A percentile compares a stretch with the other conserved stretches of the same genome.
Evolutionary conservation across 2,329 filamentous ascomycete genomes (phyloP).

Genomic region (Trichoderma harzianum): DNA sequence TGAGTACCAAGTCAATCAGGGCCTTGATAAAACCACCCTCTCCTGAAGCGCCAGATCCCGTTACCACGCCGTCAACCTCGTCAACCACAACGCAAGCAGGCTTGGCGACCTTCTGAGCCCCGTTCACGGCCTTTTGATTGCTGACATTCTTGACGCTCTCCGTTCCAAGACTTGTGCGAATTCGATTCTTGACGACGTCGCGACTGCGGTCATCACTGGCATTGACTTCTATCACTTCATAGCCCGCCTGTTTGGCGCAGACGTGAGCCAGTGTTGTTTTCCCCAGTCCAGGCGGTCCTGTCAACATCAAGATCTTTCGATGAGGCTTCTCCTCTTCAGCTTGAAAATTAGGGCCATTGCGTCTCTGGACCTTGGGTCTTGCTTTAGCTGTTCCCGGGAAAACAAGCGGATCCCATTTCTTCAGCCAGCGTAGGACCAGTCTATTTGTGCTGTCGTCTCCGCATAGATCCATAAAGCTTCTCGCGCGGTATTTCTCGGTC

Average conservation of each 20-base stretch:
- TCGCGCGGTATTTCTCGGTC: slow-evolving; percentile 96
- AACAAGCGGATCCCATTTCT: slow-evolving; percentile 88
- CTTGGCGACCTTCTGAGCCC: slow-evolving; percentile 66
- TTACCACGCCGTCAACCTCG: slow-evolving; percentile 91
- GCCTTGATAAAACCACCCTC: slow-evolving; percentile 96
- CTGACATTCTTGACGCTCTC: slow-evolving; percentile 83
- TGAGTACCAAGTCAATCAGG: slow-evolving; percentile 80
- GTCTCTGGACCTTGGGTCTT: slow-evolving; percentile 44
- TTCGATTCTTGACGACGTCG: slow-evolving; percentile 85
- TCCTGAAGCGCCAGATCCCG: slow-evolving; percentile 70
- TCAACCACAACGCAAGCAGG: slow-evolving; percentile 94
- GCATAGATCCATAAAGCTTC: slow-evolving; percentile 86
- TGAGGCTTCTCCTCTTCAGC: slow-evolving; percentile 71
- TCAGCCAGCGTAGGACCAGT: slow-evolving; percentile 86
- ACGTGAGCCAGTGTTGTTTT: slow-evolving; percentile 97
- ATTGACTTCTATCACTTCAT: slow-evolving; percentile 96
- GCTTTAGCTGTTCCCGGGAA: slow-evolving; percentile 72
- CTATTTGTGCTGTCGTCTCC: slow-evolving; percentile 94
- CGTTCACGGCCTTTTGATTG: slow-evolving; percentile 54
- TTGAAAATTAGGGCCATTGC: slow-evolving; percentile 40
- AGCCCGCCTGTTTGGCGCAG: slow-evolving; percentile 90
- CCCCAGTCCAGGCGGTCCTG: slow-evolving; percentile 86
- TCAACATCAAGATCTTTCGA: slow-evolving; percentile 83
- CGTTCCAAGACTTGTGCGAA: slow-evolving; percentile 87
- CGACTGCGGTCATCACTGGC: slow-evolving; percentile 91